Evolutionary conservation across 2,329 filamentous ascomycete species (phyloP), one percentile per base, ranked within the genome.

Genomic region (Colletotrichum somersetense): DNA sequence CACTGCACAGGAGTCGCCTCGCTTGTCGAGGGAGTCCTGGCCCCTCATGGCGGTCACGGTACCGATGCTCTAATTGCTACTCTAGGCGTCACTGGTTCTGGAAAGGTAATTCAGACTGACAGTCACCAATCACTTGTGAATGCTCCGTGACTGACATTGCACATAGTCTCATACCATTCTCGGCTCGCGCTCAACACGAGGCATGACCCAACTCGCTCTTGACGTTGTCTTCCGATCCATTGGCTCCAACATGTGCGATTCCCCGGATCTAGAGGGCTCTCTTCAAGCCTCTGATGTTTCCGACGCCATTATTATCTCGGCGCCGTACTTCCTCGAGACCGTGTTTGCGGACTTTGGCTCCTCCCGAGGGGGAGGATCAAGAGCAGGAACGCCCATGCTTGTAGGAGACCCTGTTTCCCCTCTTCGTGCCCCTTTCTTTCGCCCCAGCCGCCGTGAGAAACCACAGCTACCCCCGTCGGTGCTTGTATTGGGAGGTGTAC

Each of bases 81-180:
- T 8, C 82, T 99, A 70, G 96, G 96, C 20, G 95, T 98, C 55
- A 98, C 96, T 10, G 96, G 96, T 16, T 98, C 95, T 62, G 96
- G 96, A 81, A 99, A 99, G 91, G 96, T 97, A 38, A 4, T 11
- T 52, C 18, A 77, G 61, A 78, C 71, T 56, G 66, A 44, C 20
- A 5, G 64, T 30, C 38, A 5, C 5, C 20, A 20, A 4, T 33
- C 38, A 12, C 3, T 38, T 26, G 30, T 26, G 1, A 14, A 52
- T 2, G 12, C 6, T 35, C 14, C 30, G 2, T 44, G 53, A 6
- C 62, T 64, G 48, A 75, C 35, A 16, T 33, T 30, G 26, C 10
- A 48, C 8, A n/a, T 78, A 98, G 96, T 97, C 94, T 74, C 96
- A 99, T 81, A 99, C 96, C 0, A 97, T 98, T 72, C 89, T 99